phyloP scores from a whole-genome alignment of 1,139 yeast species.

The Debaryomyces sp. region DNA sequence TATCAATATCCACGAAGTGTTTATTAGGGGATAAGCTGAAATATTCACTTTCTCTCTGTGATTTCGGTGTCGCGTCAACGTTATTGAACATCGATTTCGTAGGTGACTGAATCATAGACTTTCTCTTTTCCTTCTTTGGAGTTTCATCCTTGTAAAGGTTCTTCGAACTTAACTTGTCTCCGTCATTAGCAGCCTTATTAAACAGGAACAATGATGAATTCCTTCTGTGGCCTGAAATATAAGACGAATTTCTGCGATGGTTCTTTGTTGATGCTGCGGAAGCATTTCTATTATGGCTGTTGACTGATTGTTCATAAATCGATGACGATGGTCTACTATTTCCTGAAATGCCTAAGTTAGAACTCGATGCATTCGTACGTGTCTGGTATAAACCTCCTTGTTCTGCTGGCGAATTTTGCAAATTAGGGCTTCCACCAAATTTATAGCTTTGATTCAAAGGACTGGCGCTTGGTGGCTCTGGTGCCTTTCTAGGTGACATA shows the following conservation, averaged over 20 bases:
- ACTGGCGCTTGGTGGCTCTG: conserved; percentile 54
- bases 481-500: conserved; percentile 65
- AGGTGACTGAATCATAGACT: conserved; percentile 9
- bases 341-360: conserved; percentile 20
- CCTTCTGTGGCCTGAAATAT: conserved; percentile 34
- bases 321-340: conserved; percentile 47
- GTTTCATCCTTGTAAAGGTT: conserved; percentile 12
- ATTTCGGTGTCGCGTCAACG: background rate
- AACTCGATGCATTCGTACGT: conserved; percentile 27
- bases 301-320: conserved; percentile 40
- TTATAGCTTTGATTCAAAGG: conserved; percentile 26
- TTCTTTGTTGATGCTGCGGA: conserved; percentile 22
- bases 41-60: conserved; percentile 7
- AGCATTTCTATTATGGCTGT: conserved; percentile 30
- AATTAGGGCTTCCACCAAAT: conserved; percentile 27
- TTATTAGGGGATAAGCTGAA: conserved; percentile 11
- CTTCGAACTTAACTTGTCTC: conserved; percentile 1
- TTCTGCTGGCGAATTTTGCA: conserved; percentile 12
- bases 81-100: conserved; percentile 3
- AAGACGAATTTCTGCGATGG: conserved; percentile 39
- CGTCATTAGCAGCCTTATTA: conserved; percentile 14
- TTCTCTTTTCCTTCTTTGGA: conserved; percentile 15
- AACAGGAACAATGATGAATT: conserved; percentile 53
- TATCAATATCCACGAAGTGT: conserved; percentile 34
- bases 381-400: conserved; percentile 23